A percentile compares a stretch with the other conserved stretches of the same genome.
phyloP scores from a whole-genome alignment of 306 rosid species.

The Luffa acutangula region DNA sequence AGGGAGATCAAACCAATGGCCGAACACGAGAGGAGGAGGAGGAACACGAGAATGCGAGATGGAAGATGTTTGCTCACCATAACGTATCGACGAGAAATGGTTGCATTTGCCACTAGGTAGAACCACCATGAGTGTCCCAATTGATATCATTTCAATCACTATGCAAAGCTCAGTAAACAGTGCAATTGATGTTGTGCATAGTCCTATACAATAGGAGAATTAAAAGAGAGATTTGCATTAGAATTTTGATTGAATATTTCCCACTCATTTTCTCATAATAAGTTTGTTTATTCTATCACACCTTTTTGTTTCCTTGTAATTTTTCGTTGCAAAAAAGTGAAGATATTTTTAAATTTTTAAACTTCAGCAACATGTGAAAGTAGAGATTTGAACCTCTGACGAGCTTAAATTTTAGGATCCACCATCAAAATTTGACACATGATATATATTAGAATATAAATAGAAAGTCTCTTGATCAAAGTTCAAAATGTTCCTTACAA shows the following conservation, averaged over 20 bases:
- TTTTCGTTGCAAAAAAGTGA: not conserved
- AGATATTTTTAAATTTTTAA: too few relatives aligned
- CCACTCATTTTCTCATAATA: not conserved
- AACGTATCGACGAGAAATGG: conserved; percentile 62
- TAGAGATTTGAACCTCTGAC: too few relatives aligned
- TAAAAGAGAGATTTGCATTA: not conserved
- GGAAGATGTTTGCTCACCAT: conserved; percentile 40
- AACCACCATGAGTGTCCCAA: conserved; percentile 74
- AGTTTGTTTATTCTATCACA: not conserved
- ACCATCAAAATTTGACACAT: too few relatives aligned
- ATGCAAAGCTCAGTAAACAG: conserved; percentile 71
- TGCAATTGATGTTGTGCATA: conserved; percentile 82
- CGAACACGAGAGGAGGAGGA: conserved; percentile 48
- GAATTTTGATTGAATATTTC: not conserved
- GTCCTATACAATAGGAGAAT: conserved; percentile 28
- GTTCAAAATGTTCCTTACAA: too few relatives aligned
- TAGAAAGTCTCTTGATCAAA: too few relatives aligned
- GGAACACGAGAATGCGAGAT: conserved; percentile 40
- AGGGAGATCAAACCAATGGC: conserved; percentile 65
- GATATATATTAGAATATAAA: too few relatives aligned
- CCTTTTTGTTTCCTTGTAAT: not conserved
- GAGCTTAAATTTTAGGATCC: too few relatives aligned
- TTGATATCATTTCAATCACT: conserved; percentile 52
- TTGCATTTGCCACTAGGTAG: conserved; percentile 92
- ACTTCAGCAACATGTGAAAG: too few relatives aligned